Base-by-base conservation (phyloP, 192 early-diverging fungal genomes). In the Backusella sp. region DNA sequence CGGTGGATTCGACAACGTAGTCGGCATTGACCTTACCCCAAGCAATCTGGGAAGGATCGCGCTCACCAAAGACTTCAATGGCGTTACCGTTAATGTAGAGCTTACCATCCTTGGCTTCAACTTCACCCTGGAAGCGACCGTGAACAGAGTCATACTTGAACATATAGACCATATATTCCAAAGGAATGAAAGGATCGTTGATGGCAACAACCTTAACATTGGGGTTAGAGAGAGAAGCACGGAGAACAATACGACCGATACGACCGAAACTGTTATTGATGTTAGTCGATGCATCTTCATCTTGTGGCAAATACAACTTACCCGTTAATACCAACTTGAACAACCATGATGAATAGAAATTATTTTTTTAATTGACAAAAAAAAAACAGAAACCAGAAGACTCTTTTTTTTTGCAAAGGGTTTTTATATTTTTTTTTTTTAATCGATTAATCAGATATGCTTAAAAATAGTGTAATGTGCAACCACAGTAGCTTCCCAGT, bases 1-100 rank as follows among this genome's bases (percentile, higher is more conserved):
- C 96, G 75, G 98, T 99, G 52, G 98, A 99, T 87, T 99, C 98
- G 86, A 99, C 92, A 73, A 99, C 90, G 88, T 98, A 98, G 68
- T 91, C 90, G 68, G 93, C 98, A 66, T 93, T 92, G 34, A 84
- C 81, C n/a, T 74, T 73, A 46, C 91, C 68, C 68, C 68, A 69
- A 11, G 68, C 35, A 69, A 99, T 98, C 53, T 92, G 88, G 19
- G 86, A 86, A 76, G 97, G 96, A 85, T 95, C 88, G 80, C 86
- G 90, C 86, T 88, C 88, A 77, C 86, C 76, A 87, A 87, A 90
- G 83, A 96, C 91, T 52, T 85, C 68, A 84, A 98, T 95, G 69
- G 83, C 62, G 69, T 90, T 75, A 75, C 96, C 96, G 86, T 98
- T 93, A 71, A 99, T 91, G 76, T 95, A 70, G 17, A 99, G 90